Percentiles rank a stretch among this genome's conserved stretches.
These are phyloP conservation scores for Ophiocordyceps camponoti-floridani DNA, from an alignment of 2,329 filamentous ascomycete species.

Conservation along the genomic window DNA sequence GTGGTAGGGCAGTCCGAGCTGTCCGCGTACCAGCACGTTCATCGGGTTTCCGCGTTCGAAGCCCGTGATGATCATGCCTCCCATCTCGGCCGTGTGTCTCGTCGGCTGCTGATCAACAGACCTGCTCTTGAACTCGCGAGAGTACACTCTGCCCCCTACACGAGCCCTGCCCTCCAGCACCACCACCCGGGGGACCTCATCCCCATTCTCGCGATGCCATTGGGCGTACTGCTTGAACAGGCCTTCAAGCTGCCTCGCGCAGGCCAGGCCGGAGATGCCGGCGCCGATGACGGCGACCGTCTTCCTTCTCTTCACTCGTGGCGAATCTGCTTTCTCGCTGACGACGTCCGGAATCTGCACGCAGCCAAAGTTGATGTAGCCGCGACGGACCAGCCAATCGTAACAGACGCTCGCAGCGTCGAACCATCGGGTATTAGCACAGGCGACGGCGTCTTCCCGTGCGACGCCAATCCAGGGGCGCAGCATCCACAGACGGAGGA, in stretches of 20 bases:
- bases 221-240: conserved; percentile 66
- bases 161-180: conserved; percentile 75
- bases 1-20: conserved; percentile 76
- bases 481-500: conserved; percentile 73
- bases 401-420: conserved; percentile 76
- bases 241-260: conserved; percentile 79
- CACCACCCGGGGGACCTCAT: conserved; percentile 56
- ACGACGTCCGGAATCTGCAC: conserved; percentile 40
- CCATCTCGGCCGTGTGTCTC: conserved; percentile 80
- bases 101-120: conserved; percentile 30
- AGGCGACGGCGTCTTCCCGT: conserved; percentile 74
- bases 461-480: conserved; percentile 73
- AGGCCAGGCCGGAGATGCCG: conserved; percentile 84
- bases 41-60: conserved; percentile 92
- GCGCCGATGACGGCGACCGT: conserved; percentile 80
- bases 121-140: conserved; percentile 47
- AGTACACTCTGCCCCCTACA: conserved; percentile 87
- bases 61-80: conserved; percentile 93
- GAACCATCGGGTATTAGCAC: conserved; percentile 78
- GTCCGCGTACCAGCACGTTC: conserved; percentile 77
- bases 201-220: conserved; percentile 43
- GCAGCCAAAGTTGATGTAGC: conserved; percentile 95
- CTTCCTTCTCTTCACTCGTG: conserved; percentile 32
- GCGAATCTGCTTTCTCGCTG: conserved; percentile 19
- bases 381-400: conserved; percentile 77